Percentiles rank a stretch among this genome's conserved stretches.
phyloP scores from a whole-genome alignment of 495 filamentous ascomycete species.

The Trichoderma parareesei region DNA sequence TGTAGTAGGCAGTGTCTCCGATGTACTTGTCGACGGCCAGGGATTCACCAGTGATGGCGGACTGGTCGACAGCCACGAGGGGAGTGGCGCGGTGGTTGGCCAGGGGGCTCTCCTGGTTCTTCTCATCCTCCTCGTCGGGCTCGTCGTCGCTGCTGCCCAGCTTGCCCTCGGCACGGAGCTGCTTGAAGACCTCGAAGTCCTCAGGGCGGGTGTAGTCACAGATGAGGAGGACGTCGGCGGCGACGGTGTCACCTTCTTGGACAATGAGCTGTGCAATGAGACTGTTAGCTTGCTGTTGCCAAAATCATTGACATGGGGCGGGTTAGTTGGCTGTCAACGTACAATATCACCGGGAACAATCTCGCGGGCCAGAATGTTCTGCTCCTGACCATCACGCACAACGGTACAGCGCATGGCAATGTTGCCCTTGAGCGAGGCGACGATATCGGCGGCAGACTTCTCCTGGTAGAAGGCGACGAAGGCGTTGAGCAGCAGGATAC shows the following conservation, averaged over 20 bases:
- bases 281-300: background rate
- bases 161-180: conserved; percentile 11
- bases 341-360: conserved; percentile 77
- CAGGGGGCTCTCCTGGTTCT: conserved; percentile 7
- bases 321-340: conserved; percentile 26
- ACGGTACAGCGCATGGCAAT: conserved; percentile 73
- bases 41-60: conserved; percentile 85
- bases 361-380: conserved; percentile 70
- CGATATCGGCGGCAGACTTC: conserved; percentile 78
- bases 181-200: conserved; percentile 56
- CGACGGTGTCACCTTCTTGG: conserved; percentile 69
- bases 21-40: conserved; percentile 82
- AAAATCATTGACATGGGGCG: background rate
- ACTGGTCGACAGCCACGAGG: conserved; percentile 86
- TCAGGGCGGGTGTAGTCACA: conserved; percentile 66
- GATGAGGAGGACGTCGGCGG: conserved; percentile 67
- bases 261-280: conserved; percentile 44
- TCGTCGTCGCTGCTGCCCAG: conserved; percentile 6
- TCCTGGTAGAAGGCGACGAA: conserved; percentile 81
- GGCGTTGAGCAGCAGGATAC: conserved; percentile 74
- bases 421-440: conserved; percentile 72
- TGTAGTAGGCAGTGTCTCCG: conserved; percentile 70
- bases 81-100: conserved; percentile 19
- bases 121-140: background rate
- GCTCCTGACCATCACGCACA: conserved; percentile 61